A percentile compares a stretch with the other conserved stretches of the same genome.
Conservation (phyloP, 768 basidiomycete species). For the Suillus alpinus region DNA sequence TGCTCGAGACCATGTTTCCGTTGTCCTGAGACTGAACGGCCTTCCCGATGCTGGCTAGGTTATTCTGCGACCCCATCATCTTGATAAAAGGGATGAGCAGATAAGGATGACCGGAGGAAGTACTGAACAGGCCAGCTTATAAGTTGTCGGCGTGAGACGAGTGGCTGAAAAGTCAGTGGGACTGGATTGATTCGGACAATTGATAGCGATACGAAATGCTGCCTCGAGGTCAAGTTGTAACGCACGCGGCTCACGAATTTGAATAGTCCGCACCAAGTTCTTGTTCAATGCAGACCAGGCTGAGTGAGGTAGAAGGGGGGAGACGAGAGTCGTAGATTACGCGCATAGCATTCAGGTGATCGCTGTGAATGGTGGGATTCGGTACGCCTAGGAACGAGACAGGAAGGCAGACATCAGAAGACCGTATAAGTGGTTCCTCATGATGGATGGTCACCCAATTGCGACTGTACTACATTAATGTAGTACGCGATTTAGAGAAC, state of each 20-base stretch:
- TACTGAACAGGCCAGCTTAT: neutral
- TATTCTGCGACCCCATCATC: neutral
- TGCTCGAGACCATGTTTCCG: constrained; percentile 1
- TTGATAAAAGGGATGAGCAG: neutral
- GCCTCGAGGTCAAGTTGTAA: constrained; percentile 1
- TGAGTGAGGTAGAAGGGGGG: too few species aligned
- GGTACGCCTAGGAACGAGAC: too few species aligned
- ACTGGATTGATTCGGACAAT: neutral
- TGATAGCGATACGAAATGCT: neutral
- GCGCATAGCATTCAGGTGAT: too few species aligned
- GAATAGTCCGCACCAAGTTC: neutral
- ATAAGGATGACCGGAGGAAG: neutral
- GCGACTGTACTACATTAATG: too few species aligned
- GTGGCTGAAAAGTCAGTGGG: constrained; percentile 1
- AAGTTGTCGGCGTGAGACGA: constrained; percentile 5
- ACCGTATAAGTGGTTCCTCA: too few species aligned
- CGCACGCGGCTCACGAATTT: neutral
- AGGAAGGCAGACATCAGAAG: too few species aligned
- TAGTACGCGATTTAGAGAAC: too few species aligned
- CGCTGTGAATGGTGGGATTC: too few species aligned
- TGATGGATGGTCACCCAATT: too few species aligned
- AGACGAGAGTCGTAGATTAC: too few species aligned
- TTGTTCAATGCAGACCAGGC: too few species aligned
- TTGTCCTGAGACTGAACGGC: neutral
- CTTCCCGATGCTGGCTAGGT: neutral